Evolutionary conservation across 768 basidiomycete genomes (phyloP).

Genomic region (Tylopilus vinaceipallidus): DNA sequence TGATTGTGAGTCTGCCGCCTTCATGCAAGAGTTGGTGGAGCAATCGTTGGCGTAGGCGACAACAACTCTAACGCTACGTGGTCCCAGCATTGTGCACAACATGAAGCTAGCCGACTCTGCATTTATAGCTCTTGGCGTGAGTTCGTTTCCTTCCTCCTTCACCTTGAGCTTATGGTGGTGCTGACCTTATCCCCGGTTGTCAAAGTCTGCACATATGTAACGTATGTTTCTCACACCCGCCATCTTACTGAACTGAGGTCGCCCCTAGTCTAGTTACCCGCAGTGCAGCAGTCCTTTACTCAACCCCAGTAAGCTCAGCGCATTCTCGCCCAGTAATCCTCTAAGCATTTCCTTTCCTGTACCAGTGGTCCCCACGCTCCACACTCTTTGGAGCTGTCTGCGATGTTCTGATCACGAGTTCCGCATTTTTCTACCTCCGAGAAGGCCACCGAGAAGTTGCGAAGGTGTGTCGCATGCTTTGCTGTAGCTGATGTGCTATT

Average conservation of each 20-base stretch:
- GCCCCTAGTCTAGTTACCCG: not conserved
- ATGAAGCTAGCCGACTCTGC: too few relatives aligned
- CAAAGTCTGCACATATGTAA: not conserved
- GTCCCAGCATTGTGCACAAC: too few relatives aligned
- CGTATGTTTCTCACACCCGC: not conserved
- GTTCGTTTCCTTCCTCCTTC: not conserved
- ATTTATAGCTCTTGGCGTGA: slow-evolving; percentile 1
- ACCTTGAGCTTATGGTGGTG: too few relatives aligned
- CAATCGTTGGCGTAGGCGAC: not conserved
- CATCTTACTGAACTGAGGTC: not conserved
- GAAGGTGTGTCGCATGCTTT: not conserved
- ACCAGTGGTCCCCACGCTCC: slow-evolving; percentile 15
- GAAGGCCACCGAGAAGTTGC: slow-evolving; percentile 7
- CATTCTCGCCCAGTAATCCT: not conserved
- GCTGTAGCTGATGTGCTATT: too few relatives aligned
- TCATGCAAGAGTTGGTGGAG: not conserved
- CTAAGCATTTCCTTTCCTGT: not conserved
- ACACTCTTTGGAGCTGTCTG: slow-evolving; percentile 27
- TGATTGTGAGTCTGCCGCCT: slow-evolving; percentile 13
- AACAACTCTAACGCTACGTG: slow-evolving; percentile 1
- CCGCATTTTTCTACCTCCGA: slow-evolving; percentile 23
- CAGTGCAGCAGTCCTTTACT: not conserved
- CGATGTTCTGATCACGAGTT: slow-evolving; percentile 19
- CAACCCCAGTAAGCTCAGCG: not conserved
- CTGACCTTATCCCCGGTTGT: too few relatives aligned